phyloP scores from a whole-genome alignment of 106 monocot genomes.

The Dioscorea zingiberensis region DNA sequence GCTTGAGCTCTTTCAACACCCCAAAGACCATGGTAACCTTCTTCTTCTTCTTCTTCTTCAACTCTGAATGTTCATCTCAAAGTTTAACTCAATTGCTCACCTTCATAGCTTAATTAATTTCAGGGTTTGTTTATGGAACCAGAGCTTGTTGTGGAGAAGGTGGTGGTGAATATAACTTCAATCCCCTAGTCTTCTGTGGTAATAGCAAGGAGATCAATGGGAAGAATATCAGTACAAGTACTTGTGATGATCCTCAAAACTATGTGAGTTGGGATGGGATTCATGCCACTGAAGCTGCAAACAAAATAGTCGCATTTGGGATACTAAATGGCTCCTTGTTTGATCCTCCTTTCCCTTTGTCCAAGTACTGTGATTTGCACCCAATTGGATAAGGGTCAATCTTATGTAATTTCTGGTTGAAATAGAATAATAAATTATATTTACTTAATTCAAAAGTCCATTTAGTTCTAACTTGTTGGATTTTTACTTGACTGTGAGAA shows the following conservation, averaged over 20 bases:
- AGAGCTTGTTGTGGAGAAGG: constrained; percentile 79
- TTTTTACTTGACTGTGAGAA: too few species aligned
- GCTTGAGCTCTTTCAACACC: constrained; percentile 59
- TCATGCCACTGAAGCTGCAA: constrained; percentile 79
- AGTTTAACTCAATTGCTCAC: too few species aligned
- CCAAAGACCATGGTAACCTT: constrained; percentile 27
- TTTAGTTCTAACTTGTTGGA: too few species aligned
- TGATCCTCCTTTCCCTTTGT: constrained; percentile 54
- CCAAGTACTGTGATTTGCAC: constrained; percentile 38
- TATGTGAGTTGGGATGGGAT: constrained; percentile 96
- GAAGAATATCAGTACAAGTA: constrained; percentile 26
- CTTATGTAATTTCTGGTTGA: too few species aligned
- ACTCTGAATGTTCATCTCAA: too few species aligned
- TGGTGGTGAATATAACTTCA: constrained; percentile 61
- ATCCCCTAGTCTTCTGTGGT: constrained; percentile 53
- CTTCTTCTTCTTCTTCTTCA: too few species aligned
- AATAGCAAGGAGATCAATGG: constrained; percentile 63
- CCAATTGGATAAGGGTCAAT: constrained; percentile 17
- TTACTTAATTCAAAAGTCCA: too few species aligned
- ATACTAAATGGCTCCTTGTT: constrained; percentile 49
- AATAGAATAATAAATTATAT: too few species aligned
- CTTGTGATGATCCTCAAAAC: constrained; percentile 58
- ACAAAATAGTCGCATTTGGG: constrained; percentile 35
- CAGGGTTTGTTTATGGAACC: constrained; percentile 59
- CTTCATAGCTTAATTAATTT: not conserved